Evolutionary conservation across 202 grass and related monocot genomes (phyloP).

Genomic region (Cymbopogon flexuosus): DNA sequence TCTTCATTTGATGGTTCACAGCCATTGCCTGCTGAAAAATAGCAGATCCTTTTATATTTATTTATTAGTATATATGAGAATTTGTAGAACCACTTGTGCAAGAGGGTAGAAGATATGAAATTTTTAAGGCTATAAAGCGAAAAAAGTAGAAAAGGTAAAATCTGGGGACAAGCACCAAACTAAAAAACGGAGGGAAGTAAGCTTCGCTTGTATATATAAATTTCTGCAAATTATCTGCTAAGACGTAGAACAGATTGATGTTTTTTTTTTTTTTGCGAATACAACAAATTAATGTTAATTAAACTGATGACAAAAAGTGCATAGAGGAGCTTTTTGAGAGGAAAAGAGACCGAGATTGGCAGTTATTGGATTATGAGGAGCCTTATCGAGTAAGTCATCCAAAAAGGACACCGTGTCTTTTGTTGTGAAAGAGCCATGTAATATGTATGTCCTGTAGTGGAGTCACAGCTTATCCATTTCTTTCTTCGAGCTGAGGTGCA

Average conservation of each 20-base stretch:
- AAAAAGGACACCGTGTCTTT: background rate
- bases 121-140: background rate
- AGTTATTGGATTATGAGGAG: conserved; percentile 32
- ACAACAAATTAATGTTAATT: background rate
- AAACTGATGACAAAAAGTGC: conserved; percentile 19
- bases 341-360: background rate
- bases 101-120: background rate
- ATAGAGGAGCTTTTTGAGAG: conserved; percentile 15
- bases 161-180: background rate
- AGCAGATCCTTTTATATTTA: background rate
- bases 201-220: background rate
- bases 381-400: conserved; percentile 51
- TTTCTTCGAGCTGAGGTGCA: background rate
- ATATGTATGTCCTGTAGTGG: background rate
- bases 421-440: conserved; percentile 23
- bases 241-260: background rate
- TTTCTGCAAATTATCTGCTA: background rate
- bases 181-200: background rate
- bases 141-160: background rate
- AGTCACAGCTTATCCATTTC: conserved; percentile 30
- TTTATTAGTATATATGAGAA: background rate
- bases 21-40: too few relatives aligned
- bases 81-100: background rate
- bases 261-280: too few relatives aligned
- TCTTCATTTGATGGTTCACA: too few relatives aligned